Evolutionary conservation across 176 grass and related monocot species (phyloP).

Genomic region (Melocanna baccifera): DNA sequence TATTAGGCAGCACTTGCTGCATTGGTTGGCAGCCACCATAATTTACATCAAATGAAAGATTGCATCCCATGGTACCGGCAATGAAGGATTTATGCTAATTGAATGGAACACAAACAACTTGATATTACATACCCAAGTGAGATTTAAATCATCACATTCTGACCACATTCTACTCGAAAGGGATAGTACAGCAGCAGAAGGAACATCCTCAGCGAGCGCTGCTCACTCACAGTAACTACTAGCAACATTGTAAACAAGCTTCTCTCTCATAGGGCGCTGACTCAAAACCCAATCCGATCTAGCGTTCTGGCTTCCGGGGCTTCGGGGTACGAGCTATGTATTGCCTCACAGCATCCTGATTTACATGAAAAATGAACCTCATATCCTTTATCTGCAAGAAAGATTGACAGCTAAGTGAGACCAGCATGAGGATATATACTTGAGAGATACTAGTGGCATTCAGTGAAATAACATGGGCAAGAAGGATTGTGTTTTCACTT

Average conservation of each 20-base stretch:
- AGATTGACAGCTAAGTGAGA: background rate
- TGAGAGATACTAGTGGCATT: background rate
- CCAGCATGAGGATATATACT: background rate
- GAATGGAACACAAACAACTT: background rate
- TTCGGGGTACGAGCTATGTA: conserved; percentile 4
- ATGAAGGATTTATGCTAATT: background rate
- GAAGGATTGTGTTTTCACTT: background rate
- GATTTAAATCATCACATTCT: background rate
- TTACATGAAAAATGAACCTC: conserved; percentile 61
- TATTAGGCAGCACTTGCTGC: background rate
- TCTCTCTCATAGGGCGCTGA: background rate
- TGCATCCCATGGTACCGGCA: background rate
- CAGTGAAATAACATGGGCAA: background rate
- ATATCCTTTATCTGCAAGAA: conserved; percentile 55
- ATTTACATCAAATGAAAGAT: background rate
- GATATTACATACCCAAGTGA: background rate
- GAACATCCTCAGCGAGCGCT: background rate
- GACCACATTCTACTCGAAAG: background rate
- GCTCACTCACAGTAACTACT: background rate
- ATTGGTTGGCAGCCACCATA: background rate
- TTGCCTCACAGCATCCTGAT: conserved; percentile 40
- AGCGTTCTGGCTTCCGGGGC: conserved; percentile 22
- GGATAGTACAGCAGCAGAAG: background rate
- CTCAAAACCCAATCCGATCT: background rate
- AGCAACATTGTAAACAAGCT: background rate